Conservation (phyloP, 78 protist species). For the Mantamonas sphyraenae region DNA sequence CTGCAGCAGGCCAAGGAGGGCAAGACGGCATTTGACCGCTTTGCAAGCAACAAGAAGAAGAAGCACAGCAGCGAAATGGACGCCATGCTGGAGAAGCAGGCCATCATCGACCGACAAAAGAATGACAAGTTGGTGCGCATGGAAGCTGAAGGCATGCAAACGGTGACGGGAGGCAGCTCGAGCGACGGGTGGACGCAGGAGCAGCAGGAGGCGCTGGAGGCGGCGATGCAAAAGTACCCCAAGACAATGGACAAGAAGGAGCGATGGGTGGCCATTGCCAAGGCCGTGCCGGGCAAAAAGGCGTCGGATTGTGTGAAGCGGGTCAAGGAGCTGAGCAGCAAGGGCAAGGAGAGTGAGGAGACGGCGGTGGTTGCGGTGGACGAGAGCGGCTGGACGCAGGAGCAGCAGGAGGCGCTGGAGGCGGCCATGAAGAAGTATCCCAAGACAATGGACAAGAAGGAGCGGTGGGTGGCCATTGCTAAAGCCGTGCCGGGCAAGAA, state of each 20-base stretch:
- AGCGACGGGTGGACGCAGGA: neutral
- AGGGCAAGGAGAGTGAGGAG: too few species aligned
- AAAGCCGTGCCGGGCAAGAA: neutral
- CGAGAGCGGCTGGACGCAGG: neutral
- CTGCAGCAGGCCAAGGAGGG: too few species aligned
- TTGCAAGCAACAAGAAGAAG: neutral
- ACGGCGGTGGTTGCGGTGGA: too few species aligned
- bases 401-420: conserved; percentile 8
- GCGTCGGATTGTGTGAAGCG: neutral
- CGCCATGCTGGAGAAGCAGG: neutral
- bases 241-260: neutral
- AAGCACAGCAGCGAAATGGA: neutral
- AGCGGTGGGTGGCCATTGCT: conserved; percentile 4
- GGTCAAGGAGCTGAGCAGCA: neutral
- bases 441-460: neutral
- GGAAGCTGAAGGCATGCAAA: too few species aligned
- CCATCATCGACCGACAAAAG: neutral
- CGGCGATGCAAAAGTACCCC: neutral
- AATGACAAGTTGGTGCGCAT: too few species aligned
- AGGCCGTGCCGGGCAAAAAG: neutral
- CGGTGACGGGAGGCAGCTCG: neutral
- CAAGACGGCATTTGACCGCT: too few species aligned
- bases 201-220: conserved; percentile 8
- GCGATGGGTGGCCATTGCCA: conserved; percentile 6
- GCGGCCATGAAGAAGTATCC: neutral